Conservation (phyloP, 768 basidiomycete genomes). For the Suillus subluteus region DNA sequence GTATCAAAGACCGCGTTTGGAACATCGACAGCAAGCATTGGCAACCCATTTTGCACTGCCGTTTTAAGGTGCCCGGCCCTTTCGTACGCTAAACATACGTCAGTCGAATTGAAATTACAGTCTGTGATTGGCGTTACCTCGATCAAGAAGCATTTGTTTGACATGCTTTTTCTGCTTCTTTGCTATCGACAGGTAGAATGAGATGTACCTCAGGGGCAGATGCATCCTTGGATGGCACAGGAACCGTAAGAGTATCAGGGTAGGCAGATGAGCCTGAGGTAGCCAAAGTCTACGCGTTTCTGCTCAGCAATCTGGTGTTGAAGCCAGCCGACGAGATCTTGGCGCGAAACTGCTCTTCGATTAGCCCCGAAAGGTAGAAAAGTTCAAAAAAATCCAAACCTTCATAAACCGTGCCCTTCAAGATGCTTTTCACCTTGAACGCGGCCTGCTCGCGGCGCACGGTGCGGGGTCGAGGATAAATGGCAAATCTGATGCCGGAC, state of each 20-base stretch:
- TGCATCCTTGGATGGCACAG: constrained; percentile 39
- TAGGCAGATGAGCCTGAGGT: constrained; percentile 59
- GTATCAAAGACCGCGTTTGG: constrained; percentile 60
- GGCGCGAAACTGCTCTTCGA: constrained; percentile 51
- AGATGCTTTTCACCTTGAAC: constrained; percentile 83
- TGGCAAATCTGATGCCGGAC: constrained; percentile 52
- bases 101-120: background rate
- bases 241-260: constrained; percentile 40
- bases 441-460: constrained; percentile 62
- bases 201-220: constrained; percentile 59
- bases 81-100: constrained; percentile 57
- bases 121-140: constrained; percentile 46
- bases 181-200: constrained; percentile 64
- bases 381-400: constrained; percentile 43
- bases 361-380: constrained; percentile 12
- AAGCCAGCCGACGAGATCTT: constrained; percentile 75
- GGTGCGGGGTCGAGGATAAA: constrained; percentile 58
- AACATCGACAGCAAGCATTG: constrained; percentile 76
- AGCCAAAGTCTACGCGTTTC: constrained; percentile 67
- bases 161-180: constrained; percentile 77
- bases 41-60: constrained; percentile 61
- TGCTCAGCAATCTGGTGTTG: constrained; percentile 81
- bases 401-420: constrained; percentile 78
- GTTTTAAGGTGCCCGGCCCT: constrained; percentile 58
- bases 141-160: constrained; percentile 69